Percentiles rank a stretch among this genome's conserved stretches.
Conservation (phyloP, 352 stramenopile genomes). For the Globisporangium spinosum region DNA sequence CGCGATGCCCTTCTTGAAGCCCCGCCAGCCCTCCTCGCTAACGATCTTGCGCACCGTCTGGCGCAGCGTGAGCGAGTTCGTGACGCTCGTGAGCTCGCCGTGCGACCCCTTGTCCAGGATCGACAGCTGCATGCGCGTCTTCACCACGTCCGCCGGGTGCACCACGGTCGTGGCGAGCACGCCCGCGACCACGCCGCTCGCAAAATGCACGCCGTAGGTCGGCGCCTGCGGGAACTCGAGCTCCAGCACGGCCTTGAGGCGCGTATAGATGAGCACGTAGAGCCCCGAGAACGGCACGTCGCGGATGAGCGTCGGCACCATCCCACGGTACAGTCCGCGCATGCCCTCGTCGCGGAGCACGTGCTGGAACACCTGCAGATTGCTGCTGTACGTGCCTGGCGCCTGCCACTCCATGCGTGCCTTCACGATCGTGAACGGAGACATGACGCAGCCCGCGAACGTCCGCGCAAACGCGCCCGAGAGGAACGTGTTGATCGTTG, state of each 20-base stretch:
- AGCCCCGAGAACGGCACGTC: constrained; percentile 88
- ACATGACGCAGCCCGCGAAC: constrained; percentile 77
- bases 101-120: constrained; percentile 43
- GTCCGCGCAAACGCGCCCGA: constrained; percentile 81
- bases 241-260: constrained; percentile 46
- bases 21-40: constrained; percentile 86
- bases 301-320: constrained; percentile 79
- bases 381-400: constrained; percentile 55
- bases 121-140: constrained; percentile 86
- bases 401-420: constrained; percentile 82
- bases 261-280: constrained; percentile 86
- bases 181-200: constrained; percentile 71
- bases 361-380: constrained; percentile 57
- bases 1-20: constrained; percentile 93
- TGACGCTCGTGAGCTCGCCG: constrained; percentile 28
- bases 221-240: constrained; percentile 41
- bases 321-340: constrained; percentile 79
- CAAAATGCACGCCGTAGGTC: constrained; percentile 68
- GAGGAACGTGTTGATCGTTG: constrained; percentile 74
- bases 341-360: constrained; percentile 68
- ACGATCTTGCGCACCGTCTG: constrained; percentile 85
- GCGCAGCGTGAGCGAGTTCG: constrained; percentile 59
- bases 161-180: constrained; percentile 79
- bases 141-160: constrained; percentile 83
- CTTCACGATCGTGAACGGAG: constrained; percentile 85